Conservation (phyloP, 306 rosid species). For the Cucumis hystrix region DNA sequence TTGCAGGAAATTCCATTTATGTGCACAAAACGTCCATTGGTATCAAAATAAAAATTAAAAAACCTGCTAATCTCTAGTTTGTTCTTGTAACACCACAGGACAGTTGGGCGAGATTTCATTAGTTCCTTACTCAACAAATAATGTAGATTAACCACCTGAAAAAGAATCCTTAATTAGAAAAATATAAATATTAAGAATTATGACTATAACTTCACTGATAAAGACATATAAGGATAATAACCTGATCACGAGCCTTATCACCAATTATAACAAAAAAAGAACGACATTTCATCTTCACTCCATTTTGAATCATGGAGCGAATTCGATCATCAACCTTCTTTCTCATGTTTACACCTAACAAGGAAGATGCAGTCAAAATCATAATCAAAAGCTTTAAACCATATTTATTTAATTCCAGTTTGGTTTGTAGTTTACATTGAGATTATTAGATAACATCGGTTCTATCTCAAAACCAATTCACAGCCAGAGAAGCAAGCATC, state of each 20-base stretch:
- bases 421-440: no score
- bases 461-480: no score
- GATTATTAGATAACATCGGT: no score
- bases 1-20: neutral
- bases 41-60: neutral
- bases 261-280: neutral
- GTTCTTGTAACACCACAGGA: neutral
- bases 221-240: neutral
- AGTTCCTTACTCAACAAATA: neutral
- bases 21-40: neutral
- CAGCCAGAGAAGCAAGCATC: no score
- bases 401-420: no score
- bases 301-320: neutral
- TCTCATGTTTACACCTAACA: neutral
- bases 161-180: neutral
- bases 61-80: neutral
- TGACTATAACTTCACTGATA: neutral
- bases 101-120: neutral
- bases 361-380: neutral
- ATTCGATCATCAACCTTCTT: conserved; percentile 2
- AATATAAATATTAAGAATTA: neutral
- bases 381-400: no score
- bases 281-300: neutral
- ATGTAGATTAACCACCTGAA: neutral
- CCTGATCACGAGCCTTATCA: neutral